Evolutionary conservation across 805 yeast genomes (phyloP).

Genomic region (Danielozyma ontarioensis): DNA sequence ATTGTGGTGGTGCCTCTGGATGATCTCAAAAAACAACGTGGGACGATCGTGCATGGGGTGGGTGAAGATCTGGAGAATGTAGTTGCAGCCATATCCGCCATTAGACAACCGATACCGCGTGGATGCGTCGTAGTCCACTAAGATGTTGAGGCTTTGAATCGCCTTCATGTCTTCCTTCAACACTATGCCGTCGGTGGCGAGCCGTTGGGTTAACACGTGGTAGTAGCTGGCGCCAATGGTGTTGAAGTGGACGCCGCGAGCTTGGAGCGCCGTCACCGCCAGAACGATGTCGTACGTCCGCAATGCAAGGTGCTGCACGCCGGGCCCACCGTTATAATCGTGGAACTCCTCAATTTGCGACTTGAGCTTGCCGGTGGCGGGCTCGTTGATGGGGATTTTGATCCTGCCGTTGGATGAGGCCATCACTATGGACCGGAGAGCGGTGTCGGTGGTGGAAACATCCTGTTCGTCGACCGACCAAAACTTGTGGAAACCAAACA

Average conservation of each 20-base stretch:
- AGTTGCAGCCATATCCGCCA: conserved; percentile 42
- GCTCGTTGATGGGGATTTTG: conserved; percentile 84
- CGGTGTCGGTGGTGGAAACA: conserved; percentile 64
- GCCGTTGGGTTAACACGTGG: conserved; percentile 38
- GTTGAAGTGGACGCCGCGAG: conserved; percentile 71
- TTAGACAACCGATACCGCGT: conserved; percentile 12
- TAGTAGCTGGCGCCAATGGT: conserved; percentile 57
- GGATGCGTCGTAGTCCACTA: conserved; percentile 71
- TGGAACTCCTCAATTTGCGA: conserved; percentile 82
- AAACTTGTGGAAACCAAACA: conserved; percentile 69
- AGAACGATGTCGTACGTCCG: conserved; percentile 55
- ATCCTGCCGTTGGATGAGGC: conserved; percentile 58
- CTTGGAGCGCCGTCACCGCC: conserved; percentile 47
- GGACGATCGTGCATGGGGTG: conserved; percentile 76
- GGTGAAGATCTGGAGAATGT: conserved; percentile 74
- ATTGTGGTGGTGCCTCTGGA: conserved; percentile 71
- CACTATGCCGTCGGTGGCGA: conserved; percentile 38
- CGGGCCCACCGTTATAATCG: conserved; percentile 73
- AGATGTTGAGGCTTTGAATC: conserved; percentile 49
- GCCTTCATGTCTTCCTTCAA: conserved; percentile 49
- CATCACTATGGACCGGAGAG: conserved; percentile 73
- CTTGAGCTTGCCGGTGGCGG: conserved; percentile 59
- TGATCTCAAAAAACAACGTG: conserved; percentile 74
- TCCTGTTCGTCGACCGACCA: conserved; percentile 84
- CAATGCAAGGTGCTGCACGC: conserved; percentile 80